Base-by-base conservation (phyloP, 495 filamentous ascomycete genomes). In the Coniosporium apollinis region DNA sequence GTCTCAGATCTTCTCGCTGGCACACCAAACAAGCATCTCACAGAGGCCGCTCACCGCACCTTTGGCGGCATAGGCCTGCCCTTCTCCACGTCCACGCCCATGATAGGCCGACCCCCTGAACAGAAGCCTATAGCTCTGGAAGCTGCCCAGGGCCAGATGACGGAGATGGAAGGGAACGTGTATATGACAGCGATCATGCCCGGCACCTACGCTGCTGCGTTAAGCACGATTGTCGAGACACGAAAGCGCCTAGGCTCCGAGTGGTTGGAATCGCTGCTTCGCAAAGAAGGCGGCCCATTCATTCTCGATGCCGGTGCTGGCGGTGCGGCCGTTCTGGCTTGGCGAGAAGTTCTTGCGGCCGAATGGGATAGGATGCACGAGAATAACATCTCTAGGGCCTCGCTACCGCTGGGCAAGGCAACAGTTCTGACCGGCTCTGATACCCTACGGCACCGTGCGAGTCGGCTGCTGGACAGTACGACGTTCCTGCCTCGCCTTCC, bases 401-500 rank as follows among this genome's bases (percentile, higher is more conserved):
- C 55, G 10, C 44, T 61, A 21, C 70, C 72, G 2, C 46, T 69
- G 31, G 75, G 74, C 0, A 65, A 59, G 43, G 68, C 73, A 4
- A 74, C 72, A 0, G 73, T 79, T 6, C 43, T 83, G 4, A 66
- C 69, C 6, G 76, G 64, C 0, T 72, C 77, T 1, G 61, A 66
- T n/a, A 37, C 62, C 2, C 65, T 97, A 22, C 75, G 82, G n/a
- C 60, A 81, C 16, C 77, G 85, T 13, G 67, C 80, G 11, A 79
- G 82, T 36, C 58, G 57, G 20, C 67, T 94, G 39, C 66, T 97
- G 8, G 71, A 89, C 10, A 78, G 94, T 47, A 94, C 89, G 0
- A 83, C 75, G 0, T 96, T 97, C 51, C 66, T 97, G 17, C 89
- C 89, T 8, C 79, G 85, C 1, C 60, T 96, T 19, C 89, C 89